Conservation (phyloP, 2,329 filamentous ascomycete species). For the Raffaelea albimanens region DNA sequence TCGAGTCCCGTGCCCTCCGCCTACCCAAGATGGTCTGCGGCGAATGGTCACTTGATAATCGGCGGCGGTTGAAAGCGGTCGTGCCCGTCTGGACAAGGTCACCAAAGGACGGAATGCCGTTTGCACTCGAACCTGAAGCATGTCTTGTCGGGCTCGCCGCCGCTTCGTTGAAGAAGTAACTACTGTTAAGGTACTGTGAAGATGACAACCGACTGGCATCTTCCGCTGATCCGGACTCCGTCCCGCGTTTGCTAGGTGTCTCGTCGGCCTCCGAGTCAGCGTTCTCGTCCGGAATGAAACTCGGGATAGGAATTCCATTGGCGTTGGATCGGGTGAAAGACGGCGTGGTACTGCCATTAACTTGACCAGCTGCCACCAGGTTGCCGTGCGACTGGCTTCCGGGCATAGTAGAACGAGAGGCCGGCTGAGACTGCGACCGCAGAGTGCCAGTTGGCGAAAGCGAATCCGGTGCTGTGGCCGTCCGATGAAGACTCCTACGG, state of each 20-base stretch:
- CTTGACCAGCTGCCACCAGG: slow-evolving; percentile 4
- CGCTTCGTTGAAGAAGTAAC: slow-evolving; percentile 27
- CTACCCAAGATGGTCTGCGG: slow-evolving; percentile 44
- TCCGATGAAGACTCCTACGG: slow-evolving; percentile 47
- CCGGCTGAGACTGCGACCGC: slow-evolving; percentile 59
- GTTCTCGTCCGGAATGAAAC: slow-evolving; percentile 45
- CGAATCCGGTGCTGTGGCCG: slow-evolving; percentile 38
- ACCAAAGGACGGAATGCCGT: slow-evolving; percentile 35
- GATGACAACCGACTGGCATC: slow-evolving; percentile 25
- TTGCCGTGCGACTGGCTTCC: slow-evolving; percentile 18
- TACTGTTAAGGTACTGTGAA: slow-evolving; percentile 16
- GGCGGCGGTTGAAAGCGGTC: slow-evolving; percentile 21
- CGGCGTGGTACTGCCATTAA: slow-evolving; percentile 23
- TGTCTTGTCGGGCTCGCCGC: slow-evolving; percentile 15
- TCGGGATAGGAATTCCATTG: slow-evolving; percentile 44
- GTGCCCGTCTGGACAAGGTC: slow-evolving; percentile 27
- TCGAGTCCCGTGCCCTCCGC: slow-evolving; percentile 41
- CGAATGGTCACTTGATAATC: slow-evolving; percentile 43
- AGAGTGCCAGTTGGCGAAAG: slow-evolving; percentile 42
- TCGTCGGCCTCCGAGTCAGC: slow-evolving; percentile 37
- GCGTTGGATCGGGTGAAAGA: slow-evolving; percentile 27
- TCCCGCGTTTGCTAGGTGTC: slow-evolving; percentile 24
- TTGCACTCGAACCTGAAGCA: too few relatives aligned
- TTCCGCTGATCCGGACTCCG: slow-evolving; percentile 34
- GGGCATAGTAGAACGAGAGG: slow-evolving; percentile 33